Conservation (phyloP, 2,329 filamentous ascomycete genomes). For the Pestalotiopsis fici region DNA sequence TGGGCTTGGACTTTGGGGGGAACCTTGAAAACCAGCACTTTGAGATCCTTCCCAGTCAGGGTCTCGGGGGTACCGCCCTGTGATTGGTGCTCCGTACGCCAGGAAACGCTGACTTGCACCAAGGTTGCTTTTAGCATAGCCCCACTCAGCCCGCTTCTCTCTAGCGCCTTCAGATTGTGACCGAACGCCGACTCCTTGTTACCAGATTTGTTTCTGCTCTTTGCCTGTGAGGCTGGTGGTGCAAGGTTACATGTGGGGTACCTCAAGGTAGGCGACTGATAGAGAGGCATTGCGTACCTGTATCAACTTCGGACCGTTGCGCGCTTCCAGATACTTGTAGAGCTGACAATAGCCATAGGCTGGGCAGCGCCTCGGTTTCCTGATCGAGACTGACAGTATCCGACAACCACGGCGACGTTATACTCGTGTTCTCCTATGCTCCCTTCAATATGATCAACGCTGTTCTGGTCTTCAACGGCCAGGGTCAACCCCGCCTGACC, state of each 20-base stretch:
- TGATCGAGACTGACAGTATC: slow-evolving; percentile 12
- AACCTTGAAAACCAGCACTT: background rate
- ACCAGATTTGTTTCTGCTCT: background rate
- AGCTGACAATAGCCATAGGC: background rate
- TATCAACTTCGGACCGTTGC: no score
- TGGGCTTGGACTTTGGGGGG: background rate
- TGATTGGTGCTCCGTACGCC: background rate
- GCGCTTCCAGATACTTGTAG: no score
- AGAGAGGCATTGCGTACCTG: no score
- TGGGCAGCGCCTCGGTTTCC: background rate
- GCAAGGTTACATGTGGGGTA: background rate
- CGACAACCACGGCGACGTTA: background rate
- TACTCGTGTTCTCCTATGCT: background rate
- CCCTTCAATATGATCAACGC: slow-evolving; percentile 85
- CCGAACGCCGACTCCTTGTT: background rate
- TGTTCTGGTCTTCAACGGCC: slow-evolving; percentile 97
- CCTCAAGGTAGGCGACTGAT: background rate
- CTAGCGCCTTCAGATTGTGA: background rate
- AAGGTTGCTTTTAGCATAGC: background rate
- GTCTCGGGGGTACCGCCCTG: background rate
- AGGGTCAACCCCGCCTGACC: slow-evolving; percentile 91
- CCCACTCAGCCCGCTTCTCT: background rate
- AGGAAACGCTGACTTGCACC: background rate
- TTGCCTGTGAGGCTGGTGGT: background rate
- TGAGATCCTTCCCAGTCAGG: background rate